A percentile compares a stretch with the other conserved stretches of the same genome.
Conservation (phyloP, 495 filamentous ascomycete species). For the Acidiella bohemica region DNA sequence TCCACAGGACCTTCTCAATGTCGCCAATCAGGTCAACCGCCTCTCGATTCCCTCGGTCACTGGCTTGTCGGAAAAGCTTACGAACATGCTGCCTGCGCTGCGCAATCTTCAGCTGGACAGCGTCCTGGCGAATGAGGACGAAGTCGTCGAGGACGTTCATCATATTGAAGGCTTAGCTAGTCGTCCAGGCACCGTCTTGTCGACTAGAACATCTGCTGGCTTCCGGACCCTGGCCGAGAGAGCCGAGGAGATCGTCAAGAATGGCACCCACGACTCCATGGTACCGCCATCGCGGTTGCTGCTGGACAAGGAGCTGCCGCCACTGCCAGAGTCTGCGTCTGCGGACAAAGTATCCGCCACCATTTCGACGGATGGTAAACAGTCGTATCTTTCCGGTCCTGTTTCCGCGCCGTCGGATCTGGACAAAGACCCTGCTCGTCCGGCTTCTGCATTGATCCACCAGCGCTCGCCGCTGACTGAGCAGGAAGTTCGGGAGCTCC, state of each 20-base stretch:
- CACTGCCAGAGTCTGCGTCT: conserved; percentile 15
- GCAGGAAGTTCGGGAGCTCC: conserved; percentile 15
- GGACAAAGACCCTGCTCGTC: conserved; percentile 8
- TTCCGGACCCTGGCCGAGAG: conserved; percentile 19
- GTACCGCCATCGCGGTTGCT: conserved; percentile 1
- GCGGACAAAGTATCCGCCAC: conserved; percentile 14
- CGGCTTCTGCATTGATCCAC: conserved; percentile 11
- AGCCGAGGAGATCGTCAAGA: conserved; percentile 19
- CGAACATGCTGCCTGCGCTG: conserved; percentile 26
- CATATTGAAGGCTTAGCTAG: conserved; percentile 19
- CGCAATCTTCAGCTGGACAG: conserved; percentile 19
- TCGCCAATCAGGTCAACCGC: conserved; percentile 26
- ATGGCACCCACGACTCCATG: conserved; percentile 19
- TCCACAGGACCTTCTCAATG: conserved; percentile 22
- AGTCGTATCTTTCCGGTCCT: conserved; percentile 14
- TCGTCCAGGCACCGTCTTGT: conserved; percentile 14
- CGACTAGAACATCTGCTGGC: conserved; percentile 17
- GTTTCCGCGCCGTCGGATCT: conserved; percentile 16
- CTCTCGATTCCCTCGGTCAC: conserved; percentile 28
- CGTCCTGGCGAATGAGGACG: conserved; percentile 15
- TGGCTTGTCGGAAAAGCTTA: conserved; percentile 27
- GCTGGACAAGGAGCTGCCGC: conserved; percentile 19
- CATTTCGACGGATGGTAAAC: conserved; percentile 7
- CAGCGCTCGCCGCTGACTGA: conserved; percentile 8
- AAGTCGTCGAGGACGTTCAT: conserved; percentile 21